Evolutionary conservation across 192 early-diverging fungal genomes (phyloP), one percentile per base, ranked within the genome.

Genomic region (Nowakowskiella sp.): DNA sequence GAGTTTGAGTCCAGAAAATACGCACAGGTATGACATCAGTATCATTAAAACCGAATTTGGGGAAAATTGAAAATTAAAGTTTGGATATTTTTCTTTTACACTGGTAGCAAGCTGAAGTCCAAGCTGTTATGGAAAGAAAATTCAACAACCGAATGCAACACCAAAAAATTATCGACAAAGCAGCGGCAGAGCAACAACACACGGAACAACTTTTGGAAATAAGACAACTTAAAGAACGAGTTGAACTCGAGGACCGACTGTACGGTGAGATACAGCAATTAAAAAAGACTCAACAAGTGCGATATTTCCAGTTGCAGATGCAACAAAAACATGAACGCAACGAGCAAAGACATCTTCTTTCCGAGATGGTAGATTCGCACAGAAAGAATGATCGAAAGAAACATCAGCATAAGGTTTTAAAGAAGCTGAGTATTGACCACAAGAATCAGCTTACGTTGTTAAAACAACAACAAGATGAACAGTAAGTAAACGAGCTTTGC

Each of bases 201-300:
- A n/a, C n/a, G n/a, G n/a, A n/a, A n/a, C 68, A 70, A 43, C 60
- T 66, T 24, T 34, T 66, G 22, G 61, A 62, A 21, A 42, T 70
- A 29, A 55, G 60, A n/a, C 68, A 70, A 30, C 22, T 33, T 22
- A 68, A 68, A 45, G 66, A 62, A 31, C 19, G 31, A 13, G 62
- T 54, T 50, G 66, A 68, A 33, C 42, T 64, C 34, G 66, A 64
- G 34, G 30, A 52, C 30, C 19, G 30, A 3, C 9, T 32, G 13
- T 64, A 52, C 45, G 66, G 64, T 42, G 61, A 61, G 8, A n/a
- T 55, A 27, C 49, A 33, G 7, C 9, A 23, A 16, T 16, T 48
- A 13, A 26, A 42, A 22, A 47, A 46, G 9, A n/a, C 6, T 4
- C 53, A 62, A 16, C 29, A 48, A 13, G 45, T 47, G 8, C 50